Evolutionary conservation across 1,284 basidiomycete genomes (phyloP).

Genomic region (Trametes versicolor): DNA sequence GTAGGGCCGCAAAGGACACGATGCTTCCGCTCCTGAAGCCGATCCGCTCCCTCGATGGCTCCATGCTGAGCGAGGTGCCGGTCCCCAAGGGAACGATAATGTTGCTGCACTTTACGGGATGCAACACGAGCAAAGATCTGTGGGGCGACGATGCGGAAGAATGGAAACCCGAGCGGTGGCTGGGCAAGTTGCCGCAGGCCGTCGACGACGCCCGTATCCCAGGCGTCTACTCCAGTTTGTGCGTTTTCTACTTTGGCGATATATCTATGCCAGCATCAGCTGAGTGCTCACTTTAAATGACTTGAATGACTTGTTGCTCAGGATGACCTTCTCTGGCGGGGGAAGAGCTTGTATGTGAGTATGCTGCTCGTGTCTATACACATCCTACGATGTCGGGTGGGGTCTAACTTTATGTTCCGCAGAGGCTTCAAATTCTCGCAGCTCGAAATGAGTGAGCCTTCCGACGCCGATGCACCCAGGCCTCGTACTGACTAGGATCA

Average conservation of each 20-base stretch:
- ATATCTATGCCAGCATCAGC: no score
- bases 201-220: slow-evolving; percentile 27
- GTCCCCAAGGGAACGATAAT: slow-evolving; percentile 27
- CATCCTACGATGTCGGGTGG: no score
- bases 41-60: slow-evolving; percentile 16
- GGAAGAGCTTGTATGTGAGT: slow-evolving; percentile 44
- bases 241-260: not conserved
- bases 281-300: not conserved
- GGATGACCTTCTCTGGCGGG: slow-evolving; percentile 42
- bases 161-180: slow-evolving; percentile 37
- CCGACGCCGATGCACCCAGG: no score
- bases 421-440: slow-evolving; percentile 48
- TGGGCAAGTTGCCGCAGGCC: slow-evolving; percentile 8
- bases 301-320: not conserved
- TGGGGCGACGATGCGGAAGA: slow-evolving; percentile 35
- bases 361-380: no score
- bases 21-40: not conserved
- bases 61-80: slow-evolving; percentile 24
- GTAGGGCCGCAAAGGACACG: not conserved
- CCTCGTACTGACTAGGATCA: not conserved
- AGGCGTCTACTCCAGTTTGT: slow-evolving; percentile 34
- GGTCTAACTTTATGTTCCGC: no score
- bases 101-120: slow-evolving; percentile 15
- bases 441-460: slow-evolving; percentile 46
- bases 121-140: slow-evolving; percentile 27